phyloP scores from a whole-genome alignment of 2,329 filamentous ascomycete species.

The Beauveria sp. region DNA sequence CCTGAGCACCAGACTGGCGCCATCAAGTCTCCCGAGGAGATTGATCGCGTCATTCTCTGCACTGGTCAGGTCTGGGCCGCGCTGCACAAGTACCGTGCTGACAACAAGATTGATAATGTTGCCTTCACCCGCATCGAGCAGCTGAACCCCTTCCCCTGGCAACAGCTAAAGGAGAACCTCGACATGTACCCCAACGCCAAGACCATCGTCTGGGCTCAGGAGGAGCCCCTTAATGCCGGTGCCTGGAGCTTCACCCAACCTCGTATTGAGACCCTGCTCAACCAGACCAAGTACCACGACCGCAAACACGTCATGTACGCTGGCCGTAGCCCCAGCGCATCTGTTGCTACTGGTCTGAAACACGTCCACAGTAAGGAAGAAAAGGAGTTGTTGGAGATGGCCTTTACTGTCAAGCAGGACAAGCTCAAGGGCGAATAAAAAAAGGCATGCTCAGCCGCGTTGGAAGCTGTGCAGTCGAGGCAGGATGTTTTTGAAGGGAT shows the following conservation, averaged over 20 bases:
- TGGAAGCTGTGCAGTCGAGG: neutral
- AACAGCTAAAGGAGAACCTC: constrained; percentile 91
- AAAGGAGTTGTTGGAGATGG: constrained; percentile 65
- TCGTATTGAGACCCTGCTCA: constrained; percentile 90
- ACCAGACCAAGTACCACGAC: constrained; percentile 86
- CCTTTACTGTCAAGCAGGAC: constrained; percentile 58
- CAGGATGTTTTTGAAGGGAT: neutral
- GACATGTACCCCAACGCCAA: constrained; percentile 96
- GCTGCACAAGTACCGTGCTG: constrained; percentile 81
- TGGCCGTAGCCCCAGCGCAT: constrained; percentile 85
- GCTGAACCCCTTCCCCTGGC: constrained; percentile 98
- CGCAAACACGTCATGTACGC: constrained; percentile 96
- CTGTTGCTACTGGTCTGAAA: constrained; percentile 91
- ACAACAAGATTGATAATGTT: constrained; percentile 80
- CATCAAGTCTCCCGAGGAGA: constrained; percentile 75
- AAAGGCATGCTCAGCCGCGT: neutral
- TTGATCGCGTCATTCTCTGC: constrained; percentile 92
- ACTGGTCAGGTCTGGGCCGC: constrained; percentile 89
- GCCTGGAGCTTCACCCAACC: constrained; percentile 97
- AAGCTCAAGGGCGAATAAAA: constrained; percentile 60
- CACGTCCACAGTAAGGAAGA: constrained; percentile 85
- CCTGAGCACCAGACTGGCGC: constrained; percentile 68
- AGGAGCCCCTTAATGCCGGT: constrained; percentile 95
- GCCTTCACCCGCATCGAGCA: constrained; percentile 96
- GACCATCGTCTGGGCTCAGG: constrained; percentile 94